A percentile compares a stretch with the other conserved stretches of the same genome.
Conservation (phyloP, 257 asterid species). For the Euphrasia confusa region DNA sequence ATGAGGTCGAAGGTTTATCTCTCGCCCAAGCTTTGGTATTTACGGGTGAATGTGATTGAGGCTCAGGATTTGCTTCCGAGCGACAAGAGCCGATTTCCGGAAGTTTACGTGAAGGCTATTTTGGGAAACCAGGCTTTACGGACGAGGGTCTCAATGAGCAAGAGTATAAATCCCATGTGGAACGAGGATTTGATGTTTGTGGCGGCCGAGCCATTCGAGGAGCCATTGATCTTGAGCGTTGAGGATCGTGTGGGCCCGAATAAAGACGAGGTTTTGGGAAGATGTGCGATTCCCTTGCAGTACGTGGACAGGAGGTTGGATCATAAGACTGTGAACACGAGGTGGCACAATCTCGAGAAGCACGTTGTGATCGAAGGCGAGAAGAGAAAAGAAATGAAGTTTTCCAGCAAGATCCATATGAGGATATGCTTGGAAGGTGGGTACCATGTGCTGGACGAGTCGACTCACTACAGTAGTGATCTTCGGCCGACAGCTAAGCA, state of each 20-base stretch:
- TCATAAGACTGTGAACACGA: constrained; percentile 43
- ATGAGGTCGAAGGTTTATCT: constrained; percentile 62
- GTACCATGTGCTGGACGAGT: constrained; percentile 70
- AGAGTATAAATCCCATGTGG: constrained; percentile 63
- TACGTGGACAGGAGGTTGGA: constrained; percentile 55
- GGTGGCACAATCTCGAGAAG: constrained; percentile 69
- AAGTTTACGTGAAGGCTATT: constrained; percentile 60
- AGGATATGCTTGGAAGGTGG: constrained; percentile 72
- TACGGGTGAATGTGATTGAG: constrained; percentile 65
- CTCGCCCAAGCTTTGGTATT: constrained; percentile 73
- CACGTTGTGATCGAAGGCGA: constrained; percentile 49
- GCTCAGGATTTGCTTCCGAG: constrained; percentile 60
- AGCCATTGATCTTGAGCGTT: constrained; percentile 55
- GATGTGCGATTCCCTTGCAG: constrained; percentile 52
- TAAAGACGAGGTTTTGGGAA: constrained; percentile 63
- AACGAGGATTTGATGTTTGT: constrained; percentile 83
- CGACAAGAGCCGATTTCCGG: constrained; percentile 55
- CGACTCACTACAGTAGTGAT: constrained; percentile 73
- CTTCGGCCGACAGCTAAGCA: constrained; percentile 68
- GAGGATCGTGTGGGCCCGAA: constrained; percentile 68
- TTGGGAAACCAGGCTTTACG: constrained; percentile 57
- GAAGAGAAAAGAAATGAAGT: constrained; percentile 56
- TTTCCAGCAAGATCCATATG: constrained; percentile 63
- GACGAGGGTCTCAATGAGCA: constrained; percentile 54
- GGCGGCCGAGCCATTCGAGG: constrained; percentile 75